Base-by-base conservation (phyloP, 306 rosid genomes). In the Cucumis cinereus region DNA sequence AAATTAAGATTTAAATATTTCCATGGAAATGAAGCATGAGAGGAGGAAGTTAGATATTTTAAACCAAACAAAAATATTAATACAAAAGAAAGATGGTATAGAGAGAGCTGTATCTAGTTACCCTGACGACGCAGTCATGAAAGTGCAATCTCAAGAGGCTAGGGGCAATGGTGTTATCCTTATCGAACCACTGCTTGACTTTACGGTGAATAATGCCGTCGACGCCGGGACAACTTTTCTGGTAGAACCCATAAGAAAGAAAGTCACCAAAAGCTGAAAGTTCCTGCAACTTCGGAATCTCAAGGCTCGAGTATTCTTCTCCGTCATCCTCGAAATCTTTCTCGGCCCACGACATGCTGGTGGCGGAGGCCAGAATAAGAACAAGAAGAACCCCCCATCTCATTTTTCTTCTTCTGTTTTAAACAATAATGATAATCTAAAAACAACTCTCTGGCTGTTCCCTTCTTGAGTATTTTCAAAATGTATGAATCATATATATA, bases 61-160 rank as follows among this genome's bases (percentile, higher is more conserved):
- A 38, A 38, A 7, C 17, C 52, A 45, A 4, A 49, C 53, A 14
- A 3, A 49, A 49, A 3, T 47, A 47, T 12, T 15, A 8, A 5
- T 47, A 43, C 19, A 12, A 60, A 13, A 12, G 40, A 11, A 12
- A 60, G 15, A 12, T 2, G 12, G 4, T 8, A n/a, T 0, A 38
- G 20, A 8, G 6, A 12, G 10, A 3, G 8, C 30, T 28, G 30
- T 28, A 2, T 2, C n/a, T n/a, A 3, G 22, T 69, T 78, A 93
- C 98, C 91, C 88, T 81, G 62, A 87, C 89, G 56, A 87, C 53
- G 79, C 96, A 91, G 75, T 93, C 98, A 60, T 91, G 98, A 90
- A 93, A 93, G 67, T 90, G 97, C 73, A 93, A 70, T 81, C 98
- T 87, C 15, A 90, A 26, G 74, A 93, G 86, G 81, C 89, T 79